A percentile compares a stretch with the other conserved stretches of the same genome.
Conservation (phyloP, 164 flowering plant species). For the Annona cherimola region DNA sequence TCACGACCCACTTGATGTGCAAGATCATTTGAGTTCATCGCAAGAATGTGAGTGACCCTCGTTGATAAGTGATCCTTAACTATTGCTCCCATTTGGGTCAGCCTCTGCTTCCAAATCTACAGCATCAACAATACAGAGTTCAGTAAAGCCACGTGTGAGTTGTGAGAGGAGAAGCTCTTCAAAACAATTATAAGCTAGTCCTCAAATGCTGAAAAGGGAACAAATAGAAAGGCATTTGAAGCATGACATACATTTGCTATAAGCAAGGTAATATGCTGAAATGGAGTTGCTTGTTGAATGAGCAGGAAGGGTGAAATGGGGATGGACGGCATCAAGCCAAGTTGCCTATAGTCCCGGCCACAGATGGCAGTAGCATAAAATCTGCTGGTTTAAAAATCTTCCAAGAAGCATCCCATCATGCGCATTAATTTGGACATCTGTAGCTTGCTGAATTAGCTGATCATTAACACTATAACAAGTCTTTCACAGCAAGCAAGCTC, state of each 20-base stretch:
- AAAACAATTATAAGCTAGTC: not conserved
- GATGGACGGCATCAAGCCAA: not conserved
- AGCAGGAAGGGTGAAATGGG: not conserved
- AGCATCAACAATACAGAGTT: not conserved
- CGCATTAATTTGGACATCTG: not conserved
- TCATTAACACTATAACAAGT: too few relatives aligned
- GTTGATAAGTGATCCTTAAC: constrained; percentile 51
- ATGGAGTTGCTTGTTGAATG: not conserved
- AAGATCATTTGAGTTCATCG: constrained; percentile 40
- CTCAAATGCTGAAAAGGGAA: not conserved
- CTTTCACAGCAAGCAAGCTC: too few relatives aligned
- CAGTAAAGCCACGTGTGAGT: not conserved
- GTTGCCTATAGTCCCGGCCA: not conserved
- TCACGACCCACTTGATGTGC: constrained; percentile 29
- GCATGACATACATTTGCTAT: not conserved
- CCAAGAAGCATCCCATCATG: too few relatives aligned
- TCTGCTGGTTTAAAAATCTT: too few relatives aligned
- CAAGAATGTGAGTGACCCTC: constrained; percentile 69
- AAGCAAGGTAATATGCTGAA: not conserved
- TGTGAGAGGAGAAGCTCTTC: not conserved
- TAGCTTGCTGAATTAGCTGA: too few relatives aligned
- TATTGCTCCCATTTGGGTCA: constrained; percentile 76
- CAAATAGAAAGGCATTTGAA: not conserved
- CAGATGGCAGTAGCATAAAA: not conserved
- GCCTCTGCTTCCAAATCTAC: constrained; percentile 88